Conservation (phyloP, 2,329 filamentous ascomycete species). For the Sporothrix inflata region DNA sequence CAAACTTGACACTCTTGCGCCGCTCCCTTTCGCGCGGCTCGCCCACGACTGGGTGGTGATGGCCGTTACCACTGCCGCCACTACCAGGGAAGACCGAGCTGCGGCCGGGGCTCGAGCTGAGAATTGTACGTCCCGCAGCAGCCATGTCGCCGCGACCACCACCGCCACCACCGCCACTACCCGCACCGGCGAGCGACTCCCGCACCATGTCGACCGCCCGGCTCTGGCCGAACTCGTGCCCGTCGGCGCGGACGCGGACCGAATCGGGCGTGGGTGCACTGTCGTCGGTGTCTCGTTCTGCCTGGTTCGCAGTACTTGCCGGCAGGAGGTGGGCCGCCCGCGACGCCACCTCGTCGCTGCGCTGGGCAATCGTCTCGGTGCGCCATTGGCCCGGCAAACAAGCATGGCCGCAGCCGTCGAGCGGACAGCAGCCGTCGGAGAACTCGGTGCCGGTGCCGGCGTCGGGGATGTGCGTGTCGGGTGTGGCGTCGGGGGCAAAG, state of each 20-base stretch:
- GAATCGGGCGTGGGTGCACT: not conserved
- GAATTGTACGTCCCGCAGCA: conserved; percentile 39
- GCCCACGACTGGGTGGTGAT: not conserved
- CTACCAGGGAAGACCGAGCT: not conserved
- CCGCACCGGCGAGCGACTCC: conserved; percentile 49
- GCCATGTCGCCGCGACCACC: conserved; percentile 34
- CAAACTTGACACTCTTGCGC: conserved; percentile 68
- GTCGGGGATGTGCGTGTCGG: conserved; percentile 29
- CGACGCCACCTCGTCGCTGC: conserved; percentile 57
- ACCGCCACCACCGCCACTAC: not conserved
- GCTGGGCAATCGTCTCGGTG: conserved; percentile 49
- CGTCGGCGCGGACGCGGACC: conserved; percentile 49
- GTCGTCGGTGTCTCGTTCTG: conserved; percentile 31
- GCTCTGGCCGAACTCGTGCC: conserved; percentile 60
- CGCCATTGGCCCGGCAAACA: conserved; percentile 63
- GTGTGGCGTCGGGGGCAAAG: conserved; percentile 37
- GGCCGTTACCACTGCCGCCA: not conserved
- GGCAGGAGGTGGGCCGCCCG: conserved; percentile 34
- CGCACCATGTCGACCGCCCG: conserved; percentile 63
- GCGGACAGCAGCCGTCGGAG: conserved; percentile 62
- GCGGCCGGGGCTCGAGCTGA: conserved; percentile 56
- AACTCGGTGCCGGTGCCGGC: conserved; percentile 39
- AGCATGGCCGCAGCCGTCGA: conserved; percentile 67
- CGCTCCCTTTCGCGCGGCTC: conserved; percentile 52
- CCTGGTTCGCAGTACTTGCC: conserved; percentile 41